Base-by-base conservation (phyloP, 192 early-diverging fungal genomes). In the Backusella tuberculispora region DNA sequence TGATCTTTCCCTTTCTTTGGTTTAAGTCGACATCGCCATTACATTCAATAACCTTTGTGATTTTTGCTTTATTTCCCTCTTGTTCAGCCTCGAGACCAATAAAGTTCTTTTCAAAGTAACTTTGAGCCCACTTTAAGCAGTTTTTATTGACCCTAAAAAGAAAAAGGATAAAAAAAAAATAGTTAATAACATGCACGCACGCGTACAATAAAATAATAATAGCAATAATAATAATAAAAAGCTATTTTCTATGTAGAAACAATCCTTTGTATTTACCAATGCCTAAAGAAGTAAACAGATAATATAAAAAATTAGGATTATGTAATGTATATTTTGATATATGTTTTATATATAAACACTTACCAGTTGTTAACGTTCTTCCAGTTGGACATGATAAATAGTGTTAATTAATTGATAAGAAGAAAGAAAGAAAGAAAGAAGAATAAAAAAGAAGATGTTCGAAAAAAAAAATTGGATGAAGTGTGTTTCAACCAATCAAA, bases 1-100 rank as follows among this genome's bases (percentile, higher is more conserved):
- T 95, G 45, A 99, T 84, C 80, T 95, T 94, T 41, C 96, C 96
- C 82, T 99, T 99, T 75, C 97, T 90, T 84, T 96, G 94, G 85
- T 96, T 97, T 74, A 99, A 84, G 60, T 98, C 95, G 9, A 90
- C 93, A 82, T 99, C 97, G 41, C 97, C 97, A 5, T 77, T 86
- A 29, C 96, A 88, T 2, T 87, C 85, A 67, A 83, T 77, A 19
- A 98, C 84, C 24, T 89, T 84, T 40, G 84, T 83, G 14, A 90
- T 89, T 29, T 81, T 78, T 14, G 90, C 88, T 15, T 76, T 85
- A 29, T 85, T 78, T 15, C 89, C 93, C 26, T 86, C 86, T 29
- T 86, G 79, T 41, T 87, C 85, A 5, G 80, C 86, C 14, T 82
- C 50, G 15, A 91, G 69, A 63, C 86, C 87, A 26, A 75, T 81